Base-by-base conservation (phyloP, 208 protist species). In the Trypanosoma conorhini region DNA sequence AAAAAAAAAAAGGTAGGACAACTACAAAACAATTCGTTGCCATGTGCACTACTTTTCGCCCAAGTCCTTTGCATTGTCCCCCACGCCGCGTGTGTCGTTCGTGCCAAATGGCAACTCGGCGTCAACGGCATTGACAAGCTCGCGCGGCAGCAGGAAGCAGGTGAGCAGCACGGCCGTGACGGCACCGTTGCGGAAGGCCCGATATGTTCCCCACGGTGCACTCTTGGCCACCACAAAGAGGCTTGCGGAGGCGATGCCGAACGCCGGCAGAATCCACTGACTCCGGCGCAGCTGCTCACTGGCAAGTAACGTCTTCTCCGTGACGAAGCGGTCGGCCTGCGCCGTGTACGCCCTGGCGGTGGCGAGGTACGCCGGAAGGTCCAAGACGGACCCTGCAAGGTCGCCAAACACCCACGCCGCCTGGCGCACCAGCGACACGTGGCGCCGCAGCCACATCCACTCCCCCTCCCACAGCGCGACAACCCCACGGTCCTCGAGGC, bases 381-480 rank as follows among this genome's bases (percentile, higher is more conserved):
- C 80, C 3, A 91, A 72, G 13, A 81, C 62, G 13, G 55, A 52
- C 13, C 38, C 71, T 19, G 83, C 50, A 35, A 72, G 35, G 48
- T 28, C 38, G 24, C 66, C 66, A 31, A 48, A 62, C 26, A 68
- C 21, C 26, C 62, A 72, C n/a, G 52, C 71, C 17, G 55, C 67
- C n/a, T 76, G 64, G 13, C 87, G 78, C 68, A 80, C 75, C 72
- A 80, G 63, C 12, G 81, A 73, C 12, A 92, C 82, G 10, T 80
- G 74, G 3, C 72, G 70, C 72, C 84, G 85, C 52, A 93, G 83
- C 67, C 85, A 91, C 31, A 77, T 76, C 89, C 89, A 95, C 80
- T 95, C 89, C 10, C 87, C 87, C 28, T 71, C 81, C 87, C 89
- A 95, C 31, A 91, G 68, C 8, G 79, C 59, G 1, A 92, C 51